Evolutionary conservation across 2,329 filamentous ascomycete genomes (phyloP).

Genomic region (Fusarium gaditjirri): DNA sequence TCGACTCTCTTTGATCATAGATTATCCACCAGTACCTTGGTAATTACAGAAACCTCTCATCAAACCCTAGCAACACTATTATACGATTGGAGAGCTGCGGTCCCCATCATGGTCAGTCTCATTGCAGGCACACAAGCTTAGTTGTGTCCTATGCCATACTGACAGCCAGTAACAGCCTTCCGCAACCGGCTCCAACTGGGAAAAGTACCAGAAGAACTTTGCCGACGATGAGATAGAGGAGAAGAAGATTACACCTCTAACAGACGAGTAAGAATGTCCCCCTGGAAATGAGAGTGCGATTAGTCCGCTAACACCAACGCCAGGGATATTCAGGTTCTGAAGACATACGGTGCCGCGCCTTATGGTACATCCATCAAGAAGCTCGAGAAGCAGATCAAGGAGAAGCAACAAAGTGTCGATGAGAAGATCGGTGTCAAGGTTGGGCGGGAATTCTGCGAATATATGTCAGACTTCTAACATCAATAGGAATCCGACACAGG

Average conservation of each 20-base stretch:
- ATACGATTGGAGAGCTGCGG: slow-evolving; percentile 40
- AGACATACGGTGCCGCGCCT: slow-evolving; percentile 97
- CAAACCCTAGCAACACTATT: background rate
- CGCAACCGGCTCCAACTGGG: slow-evolving; percentile 94
- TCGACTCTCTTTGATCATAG: slow-evolving; percentile 16
- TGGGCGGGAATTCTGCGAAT: slow-evolving; percentile 33
- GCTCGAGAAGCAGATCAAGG: slow-evolving; percentile 99
- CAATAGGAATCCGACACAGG: slow-evolving; percentile 96
- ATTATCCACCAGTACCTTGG: slow-evolving; percentile 2
- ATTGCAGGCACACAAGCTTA: slow-evolving; percentile 9
- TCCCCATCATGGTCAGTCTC: slow-evolving; percentile 56
- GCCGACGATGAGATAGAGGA: slow-evolving; percentile 97
- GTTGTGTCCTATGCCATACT: slow-evolving; percentile 31
- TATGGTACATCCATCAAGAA: slow-evolving; percentile 95
- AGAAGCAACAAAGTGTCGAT: slow-evolving; percentile 97
- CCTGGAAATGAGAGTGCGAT: background rate
- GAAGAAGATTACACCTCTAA: slow-evolving; percentile 98
- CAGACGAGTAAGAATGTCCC: slow-evolving; percentile 81
- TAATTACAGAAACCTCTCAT: background rate
- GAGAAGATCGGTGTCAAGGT: slow-evolving; percentile 96
- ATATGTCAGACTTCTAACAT: slow-evolving; percentile 32
- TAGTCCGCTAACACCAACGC: slow-evolving; percentile 40
- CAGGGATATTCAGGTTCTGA: slow-evolving; percentile 98
- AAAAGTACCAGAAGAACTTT: slow-evolving; percentile 98
- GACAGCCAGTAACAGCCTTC: slow-evolving; percentile 74